Evolutionary conservation across 345 rosid genomes (phyloP).

Genomic region (Bruguiera gymnorhiza): DNA sequence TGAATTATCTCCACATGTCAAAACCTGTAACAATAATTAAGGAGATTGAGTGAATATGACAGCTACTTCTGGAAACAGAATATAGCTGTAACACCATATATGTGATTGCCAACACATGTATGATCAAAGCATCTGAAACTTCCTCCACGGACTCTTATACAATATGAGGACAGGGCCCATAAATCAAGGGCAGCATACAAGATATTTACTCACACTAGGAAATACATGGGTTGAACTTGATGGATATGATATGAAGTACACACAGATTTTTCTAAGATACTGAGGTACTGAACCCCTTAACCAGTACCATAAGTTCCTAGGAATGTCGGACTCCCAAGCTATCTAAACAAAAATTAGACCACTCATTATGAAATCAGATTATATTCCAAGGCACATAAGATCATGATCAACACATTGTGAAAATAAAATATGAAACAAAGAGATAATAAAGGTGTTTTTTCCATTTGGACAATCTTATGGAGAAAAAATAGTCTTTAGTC

Average conservation of each 20-base stretch:
- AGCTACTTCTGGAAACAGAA: background rate
- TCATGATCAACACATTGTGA: background rate
- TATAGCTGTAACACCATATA: background rate
- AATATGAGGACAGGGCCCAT: too few species aligned
- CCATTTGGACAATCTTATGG: background rate
- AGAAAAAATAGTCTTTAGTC: too few species aligned
- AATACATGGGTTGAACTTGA: background rate
- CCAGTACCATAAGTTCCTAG: too few species aligned
- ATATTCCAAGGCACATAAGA: background rate
- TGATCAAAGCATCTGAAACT: background rate
- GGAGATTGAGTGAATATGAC: background rate
- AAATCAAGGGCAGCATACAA: background rate
- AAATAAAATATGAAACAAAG: background rate
- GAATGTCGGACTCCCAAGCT: too few species aligned
- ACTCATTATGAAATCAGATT: background rate
- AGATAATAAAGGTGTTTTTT: background rate
- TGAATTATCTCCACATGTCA: conserved; percentile 94
- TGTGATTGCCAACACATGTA: background rate
- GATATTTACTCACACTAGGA: background rate
- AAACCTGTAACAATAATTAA: conserved; percentile 52
- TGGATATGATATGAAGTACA: background rate
- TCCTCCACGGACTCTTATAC: background rate
- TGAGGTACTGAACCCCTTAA: too few species aligned
- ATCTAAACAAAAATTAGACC: too few species aligned
- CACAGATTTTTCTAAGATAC: too few species aligned